These are phyloP conservation scores for Verticillium tricorpus DNA, from an alignment of 2,329 filamentous ascomycete genomes.

Conservation along the genomic window DNA sequence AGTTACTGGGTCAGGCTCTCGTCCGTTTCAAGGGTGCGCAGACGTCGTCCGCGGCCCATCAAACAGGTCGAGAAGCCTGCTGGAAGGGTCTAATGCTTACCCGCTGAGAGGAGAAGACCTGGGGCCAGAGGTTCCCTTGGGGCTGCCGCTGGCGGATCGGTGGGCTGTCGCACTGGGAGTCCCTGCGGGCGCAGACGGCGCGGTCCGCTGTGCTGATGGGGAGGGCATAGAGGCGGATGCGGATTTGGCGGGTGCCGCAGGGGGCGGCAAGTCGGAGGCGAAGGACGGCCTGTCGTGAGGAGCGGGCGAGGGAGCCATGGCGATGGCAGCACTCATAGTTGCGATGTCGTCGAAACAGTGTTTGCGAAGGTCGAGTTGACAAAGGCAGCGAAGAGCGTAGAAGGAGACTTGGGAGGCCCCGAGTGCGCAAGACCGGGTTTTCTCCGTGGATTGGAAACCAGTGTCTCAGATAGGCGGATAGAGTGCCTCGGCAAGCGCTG, in stretches of 20 bases:
- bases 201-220: conserved; percentile 38
- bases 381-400: background rate
- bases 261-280: conserved; percentile 39
- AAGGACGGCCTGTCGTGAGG: conserved; percentile 60
- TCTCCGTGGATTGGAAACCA: background rate
- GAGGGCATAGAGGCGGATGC: conserved; percentile 28
- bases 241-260: conserved; percentile 22
- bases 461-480: background rate
- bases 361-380: conserved; percentile 1
- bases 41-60: background rate
- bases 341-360: conserved; percentile 14
- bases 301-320: conserved; percentile 65
- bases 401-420: background rate
- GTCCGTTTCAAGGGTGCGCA: background rate
- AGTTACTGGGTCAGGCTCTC: background rate
- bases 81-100: conserved; percentile 38
- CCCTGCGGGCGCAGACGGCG: conserved; percentile 27
- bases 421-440: background rate
- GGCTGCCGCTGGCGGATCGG: conserved; percentile 51
- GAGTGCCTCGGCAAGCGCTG: background rate
- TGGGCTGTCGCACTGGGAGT: conserved; percentile 39
- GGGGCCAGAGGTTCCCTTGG: conserved; percentile 35
- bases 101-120: conserved; percentile 56
- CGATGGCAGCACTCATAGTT: conserved; percentile 64
- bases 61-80: background rate